Percentiles rank a stretch among this genome's conserved stretches.
phyloP scores from a whole-genome alignment of 2,329 filamentous ascomycete genomes.

The Paracamarosporium sp. region DNA sequence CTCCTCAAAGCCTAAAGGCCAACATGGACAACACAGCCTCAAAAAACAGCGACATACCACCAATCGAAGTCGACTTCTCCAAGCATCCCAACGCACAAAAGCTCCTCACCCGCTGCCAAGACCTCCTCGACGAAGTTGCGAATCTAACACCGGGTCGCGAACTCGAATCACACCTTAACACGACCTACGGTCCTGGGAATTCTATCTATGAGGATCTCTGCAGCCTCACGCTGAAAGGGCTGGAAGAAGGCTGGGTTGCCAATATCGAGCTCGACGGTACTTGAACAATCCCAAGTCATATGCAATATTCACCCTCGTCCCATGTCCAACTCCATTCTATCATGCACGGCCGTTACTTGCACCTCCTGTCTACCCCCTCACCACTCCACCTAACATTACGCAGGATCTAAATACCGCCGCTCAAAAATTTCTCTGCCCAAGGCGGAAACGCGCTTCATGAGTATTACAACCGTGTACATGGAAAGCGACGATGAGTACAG shows the following conservation, averaged over 20 bases:
- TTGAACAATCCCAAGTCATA: no score
- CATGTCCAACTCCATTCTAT: no score
- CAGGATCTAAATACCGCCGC: conserved; percentile 32
- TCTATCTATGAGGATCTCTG: conserved; percentile 47
- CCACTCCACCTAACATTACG: neutral
- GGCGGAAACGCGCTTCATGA: conserved; percentile 58
- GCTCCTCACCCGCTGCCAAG: conserved; percentile 28
- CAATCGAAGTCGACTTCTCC: conserved; percentile 21
- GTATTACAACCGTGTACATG: conserved; percentile 66
- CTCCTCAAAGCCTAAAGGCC: neutral
- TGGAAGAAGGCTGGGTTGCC: conserved; percentile 47
- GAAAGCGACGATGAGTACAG: conserved; percentile 56
- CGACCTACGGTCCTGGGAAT: conserved; percentile 44
- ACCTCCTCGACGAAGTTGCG: conserved; percentile 38
- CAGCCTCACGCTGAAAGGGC: conserved; percentile 37
- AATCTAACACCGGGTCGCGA: conserved; percentile 45
- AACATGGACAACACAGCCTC: no score
- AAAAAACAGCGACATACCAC: neutral
- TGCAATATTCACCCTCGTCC: neutral
- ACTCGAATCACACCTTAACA: conserved; percentile 43
- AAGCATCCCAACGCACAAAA: conserved; percentile 28
- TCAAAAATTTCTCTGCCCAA: conserved; percentile 56
- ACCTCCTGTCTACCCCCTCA: neutral
- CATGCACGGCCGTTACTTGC: no score
- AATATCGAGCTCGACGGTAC: conserved; percentile 39